Evolutionary conservation across 208 protist genomes (phyloP).

Genomic region (Leishmania major): DNA sequence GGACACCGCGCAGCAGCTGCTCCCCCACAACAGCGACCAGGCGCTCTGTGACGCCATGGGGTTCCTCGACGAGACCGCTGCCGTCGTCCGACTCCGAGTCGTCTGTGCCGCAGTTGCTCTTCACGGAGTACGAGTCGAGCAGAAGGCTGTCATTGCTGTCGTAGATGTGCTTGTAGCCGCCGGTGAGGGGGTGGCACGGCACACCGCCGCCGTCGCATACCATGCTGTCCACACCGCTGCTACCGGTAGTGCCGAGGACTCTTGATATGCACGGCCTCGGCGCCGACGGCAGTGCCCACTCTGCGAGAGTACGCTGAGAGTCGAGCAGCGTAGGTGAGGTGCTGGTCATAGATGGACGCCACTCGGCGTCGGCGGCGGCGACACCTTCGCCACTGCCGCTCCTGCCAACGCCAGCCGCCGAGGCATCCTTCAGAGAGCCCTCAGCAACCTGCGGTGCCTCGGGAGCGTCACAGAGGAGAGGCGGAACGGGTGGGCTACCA

Average conservation of each 20-base stretch:
- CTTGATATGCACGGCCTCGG: not conserved
- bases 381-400: not conserved
- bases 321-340: constrained; percentile 14
- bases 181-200: not conserved
- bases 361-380: not conserved
- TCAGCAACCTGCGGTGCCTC: not conserved
- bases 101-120: constrained; percentile 34
- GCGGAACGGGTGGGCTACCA: not conserved
- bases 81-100: constrained; percentile 28
- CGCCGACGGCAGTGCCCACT: not conserved
- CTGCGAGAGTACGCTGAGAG: constrained; percentile 1
- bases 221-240: not conserved
- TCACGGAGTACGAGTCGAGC: constrained; percentile 29
- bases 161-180: not conserved
- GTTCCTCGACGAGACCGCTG: constrained; percentile 49
- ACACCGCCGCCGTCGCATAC: not conserved
- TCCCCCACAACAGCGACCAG: constrained; percentile 82
- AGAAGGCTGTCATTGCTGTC: constrained; percentile 12
- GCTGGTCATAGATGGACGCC: not conserved
- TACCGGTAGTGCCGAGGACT: not conserved
- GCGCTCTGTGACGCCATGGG: constrained; percentile 66
- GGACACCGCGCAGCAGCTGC: constrained; percentile 81
- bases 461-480: not conserved
- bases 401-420: not conserved
- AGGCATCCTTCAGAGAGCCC: not conserved